phyloP scores from a whole-genome alignment of 441 rosid species.

The Erodium texanum region DNA sequence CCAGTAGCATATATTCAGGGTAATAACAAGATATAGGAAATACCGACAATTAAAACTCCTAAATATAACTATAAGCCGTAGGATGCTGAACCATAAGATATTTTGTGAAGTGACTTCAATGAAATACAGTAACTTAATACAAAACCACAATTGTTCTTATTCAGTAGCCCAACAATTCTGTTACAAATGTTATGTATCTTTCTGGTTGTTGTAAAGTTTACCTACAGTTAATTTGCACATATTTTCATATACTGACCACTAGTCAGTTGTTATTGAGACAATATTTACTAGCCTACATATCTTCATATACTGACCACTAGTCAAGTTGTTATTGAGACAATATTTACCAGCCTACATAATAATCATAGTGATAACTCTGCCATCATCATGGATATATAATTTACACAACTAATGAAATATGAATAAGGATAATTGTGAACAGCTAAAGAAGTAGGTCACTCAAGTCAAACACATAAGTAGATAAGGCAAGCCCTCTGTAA shows the following conservation, averaged over 20 bases:
- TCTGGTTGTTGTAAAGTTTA: neutral
- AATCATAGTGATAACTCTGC: neutral
- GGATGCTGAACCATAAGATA: neutral
- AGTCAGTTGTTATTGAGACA: neutral
- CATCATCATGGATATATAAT: neutral
- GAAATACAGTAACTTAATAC: neutral
- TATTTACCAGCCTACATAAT: neutral
- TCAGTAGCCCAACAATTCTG: neutral
- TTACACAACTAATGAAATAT: neutral
- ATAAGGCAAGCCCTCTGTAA: neutral
- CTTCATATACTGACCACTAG: neutral
- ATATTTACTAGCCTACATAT: neutral
- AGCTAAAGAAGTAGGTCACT: neutral
- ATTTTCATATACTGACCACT: neutral
- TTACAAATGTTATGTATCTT: neutral
- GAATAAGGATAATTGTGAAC: neutral
- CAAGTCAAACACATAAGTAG: neutral
- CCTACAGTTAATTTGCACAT: neutral
- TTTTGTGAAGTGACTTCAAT: neutral
- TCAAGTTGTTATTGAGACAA: neutral
- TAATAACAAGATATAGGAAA: neutral
- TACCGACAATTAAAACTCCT: neutral
- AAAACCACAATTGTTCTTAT: neutral
- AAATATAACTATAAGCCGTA: neutral
- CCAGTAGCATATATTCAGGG: neutral